Base-by-base conservation (phyloP, 2,329 filamentous ascomycete genomes). In the Fusarium tricinctum region DNA sequence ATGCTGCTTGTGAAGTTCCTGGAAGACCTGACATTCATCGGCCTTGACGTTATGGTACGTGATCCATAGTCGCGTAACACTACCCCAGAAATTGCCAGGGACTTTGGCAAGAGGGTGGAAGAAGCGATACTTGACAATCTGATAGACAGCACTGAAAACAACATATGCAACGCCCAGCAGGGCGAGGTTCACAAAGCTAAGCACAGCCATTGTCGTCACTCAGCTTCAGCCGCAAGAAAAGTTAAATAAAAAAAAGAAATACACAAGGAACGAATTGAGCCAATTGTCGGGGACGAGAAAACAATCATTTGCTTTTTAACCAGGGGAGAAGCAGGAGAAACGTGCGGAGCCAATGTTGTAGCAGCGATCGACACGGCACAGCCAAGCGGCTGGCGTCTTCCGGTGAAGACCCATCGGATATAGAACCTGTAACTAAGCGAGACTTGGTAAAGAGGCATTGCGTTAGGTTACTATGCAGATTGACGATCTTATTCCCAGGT, bases 11-110 rank as follows among this genome's bases (percentile, higher is more conserved):
- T 72, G 67, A 19, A 72, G 63, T 10, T 58, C n/a, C 8, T 72
- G 67, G 4, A 71, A 70, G 2, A 51, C 66, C 1, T 56, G 44
- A 4, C 64, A 66, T 13, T 73, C 70, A 2, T 62, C 56, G 2
- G 57, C 70, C n/a, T 58, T 60, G 7, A 69, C 57, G 8, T 67
- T 71, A 13, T 72, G 70, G 32, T 72, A 72, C 3, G 70, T 64
- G n/a, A 68, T 73, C 70, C 70, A 72, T 23, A 72, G 44, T 3
- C 70, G 51, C 2, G 68, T 72, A 8, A 69, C 56, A 17, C 20
- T 67, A 2, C 49, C 65, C 60, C 68, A 69, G 23, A 72, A 72
- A 4, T 44, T 70, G 1, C 70, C 70, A 4, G 70, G 70, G 9
- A 69, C 60, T 7, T 58, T 68, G 1, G 53, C n/a, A 3, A 72